Percentiles rank a stretch among this genome's conserved stretches.
Evolutionary conservation across 176 grass and related monocot species (phyloP).

Genomic region (Cenchrus fungigraminus): DNA sequence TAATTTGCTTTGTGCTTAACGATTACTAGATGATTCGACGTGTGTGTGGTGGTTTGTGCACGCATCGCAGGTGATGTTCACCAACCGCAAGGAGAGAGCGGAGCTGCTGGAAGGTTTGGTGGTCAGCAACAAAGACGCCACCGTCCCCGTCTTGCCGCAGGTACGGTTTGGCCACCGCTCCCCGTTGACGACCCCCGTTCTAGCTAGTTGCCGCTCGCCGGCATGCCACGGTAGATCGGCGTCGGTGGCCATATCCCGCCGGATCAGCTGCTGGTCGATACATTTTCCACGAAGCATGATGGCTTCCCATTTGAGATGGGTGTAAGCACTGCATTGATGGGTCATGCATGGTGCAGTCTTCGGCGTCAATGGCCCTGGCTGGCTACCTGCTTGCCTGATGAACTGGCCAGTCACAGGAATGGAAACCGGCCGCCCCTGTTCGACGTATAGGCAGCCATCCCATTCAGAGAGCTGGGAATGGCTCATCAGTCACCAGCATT

Average conservation of each 20-base stretch:
- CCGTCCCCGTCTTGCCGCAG: slow-evolving; percentile 62
- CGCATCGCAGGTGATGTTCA: slow-evolving; percentile 70
- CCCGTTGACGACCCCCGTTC: background rate
- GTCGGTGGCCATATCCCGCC: background rate
- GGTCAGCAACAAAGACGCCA: slow-evolving; percentile 83
- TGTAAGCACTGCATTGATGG: background rate
- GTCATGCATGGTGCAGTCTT: background rate
- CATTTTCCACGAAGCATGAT: background rate
- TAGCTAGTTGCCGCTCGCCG: background rate
- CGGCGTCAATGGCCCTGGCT: background rate
- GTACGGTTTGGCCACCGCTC: slow-evolving; percentile 53
- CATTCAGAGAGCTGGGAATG: background rate
- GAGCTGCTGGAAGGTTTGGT: slow-evolving; percentile 87
- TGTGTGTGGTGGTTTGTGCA: background rate
- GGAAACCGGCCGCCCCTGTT: background rate
- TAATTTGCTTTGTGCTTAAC: too few relatives aligned
- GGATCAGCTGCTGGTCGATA: background rate
- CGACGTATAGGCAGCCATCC: background rate
- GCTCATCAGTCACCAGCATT: background rate
- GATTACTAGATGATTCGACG: background rate
- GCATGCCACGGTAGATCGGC: background rate
- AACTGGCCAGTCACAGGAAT: background rate
- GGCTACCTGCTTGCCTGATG: background rate
- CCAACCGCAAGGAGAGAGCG: slow-evolving; percentile 76
- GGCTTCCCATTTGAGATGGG: background rate